These are phyloP conservation scores for Pisolithus marmoratus DNA, from an alignment of 768 basidiomycete species.

Conservation along the genomic window DNA sequence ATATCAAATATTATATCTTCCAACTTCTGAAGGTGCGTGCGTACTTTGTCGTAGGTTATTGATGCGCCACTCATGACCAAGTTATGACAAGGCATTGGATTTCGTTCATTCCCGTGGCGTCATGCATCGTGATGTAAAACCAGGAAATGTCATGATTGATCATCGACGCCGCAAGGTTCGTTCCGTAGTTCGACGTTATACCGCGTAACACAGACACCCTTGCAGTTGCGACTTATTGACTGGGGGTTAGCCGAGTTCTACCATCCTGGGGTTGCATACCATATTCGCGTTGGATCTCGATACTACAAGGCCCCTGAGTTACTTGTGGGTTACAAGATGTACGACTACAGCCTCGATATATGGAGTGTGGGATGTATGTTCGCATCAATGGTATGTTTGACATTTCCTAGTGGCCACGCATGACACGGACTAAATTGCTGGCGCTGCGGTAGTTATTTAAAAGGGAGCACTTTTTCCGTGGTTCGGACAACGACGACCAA, in stretches of 20 bases:
- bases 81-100: constrained; percentile 44
- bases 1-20: constrained; percentile 63
- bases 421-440: background rate
- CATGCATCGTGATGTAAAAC: constrained; percentile 67
- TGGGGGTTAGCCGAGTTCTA: constrained; percentile 79
- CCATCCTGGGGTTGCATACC: constrained; percentile 63
- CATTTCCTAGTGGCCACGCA: background rate
- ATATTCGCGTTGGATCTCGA: constrained; percentile 65
- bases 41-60: background rate
- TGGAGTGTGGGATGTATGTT: constrained; percentile 76
- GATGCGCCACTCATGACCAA: background rate
- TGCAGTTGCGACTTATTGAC: constrained; percentile 56
- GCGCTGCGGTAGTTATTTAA: constrained; percentile 50
- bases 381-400: constrained; percentile 57
- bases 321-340: constrained; percentile 64
- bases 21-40: constrained; percentile 50
- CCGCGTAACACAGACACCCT: background rate
- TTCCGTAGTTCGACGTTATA: background rate
- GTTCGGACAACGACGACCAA: constrained; percentile 69
- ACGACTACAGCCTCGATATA: constrained; percentile 68
- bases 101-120: constrained; percentile 69
- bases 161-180: constrained; percentile 53
- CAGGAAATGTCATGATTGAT: constrained; percentile 73
- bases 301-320: constrained; percentile 75
- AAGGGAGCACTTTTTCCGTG: constrained; percentile 72